Conservation (phyloP, 139 green algal genomes). For the Chlamydomonas schloesseri region DNA sequence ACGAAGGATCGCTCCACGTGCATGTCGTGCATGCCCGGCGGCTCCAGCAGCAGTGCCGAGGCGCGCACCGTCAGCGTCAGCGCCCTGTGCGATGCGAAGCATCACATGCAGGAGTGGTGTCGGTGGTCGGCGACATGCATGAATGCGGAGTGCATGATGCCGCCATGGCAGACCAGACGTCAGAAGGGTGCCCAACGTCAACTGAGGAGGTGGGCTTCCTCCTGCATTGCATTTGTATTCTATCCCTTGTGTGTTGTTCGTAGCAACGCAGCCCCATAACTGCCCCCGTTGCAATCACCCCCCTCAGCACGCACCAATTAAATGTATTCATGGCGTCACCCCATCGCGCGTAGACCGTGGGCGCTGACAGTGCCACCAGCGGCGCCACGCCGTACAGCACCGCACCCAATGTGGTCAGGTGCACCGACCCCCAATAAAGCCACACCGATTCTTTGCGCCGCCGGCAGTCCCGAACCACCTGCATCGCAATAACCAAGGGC, state of each 20-base stretch:
- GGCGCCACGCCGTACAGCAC: not conserved
- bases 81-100: too few species aligned
- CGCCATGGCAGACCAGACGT: not conserved
- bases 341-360: not conserved
- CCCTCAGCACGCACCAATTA: not conserved
- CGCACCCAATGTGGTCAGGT: not conserved
- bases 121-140: too few species aligned
- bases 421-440: constrained; percentile 11
- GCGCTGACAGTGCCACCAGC: not conserved
- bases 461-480: constrained; percentile 21
- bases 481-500: not conserved
- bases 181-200: too few species aligned
- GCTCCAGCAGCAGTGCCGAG: constrained; percentile 1
- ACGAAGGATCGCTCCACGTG: constrained; percentile 25
- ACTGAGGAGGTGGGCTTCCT: too few species aligned
- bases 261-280: too few species aligned
- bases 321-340: not conserved
- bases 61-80: not conserved
- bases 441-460: not conserved
- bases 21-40: constrained; percentile 24
- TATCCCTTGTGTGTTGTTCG: too few species aligned
- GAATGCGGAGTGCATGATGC: too few species aligned
- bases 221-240: too few species aligned
- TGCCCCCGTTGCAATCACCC: too few species aligned
- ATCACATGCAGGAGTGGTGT: too few species aligned